Evolutionary conservation across 1,284 basidiomycete genomes (phyloP).

Genomic region (Cryptococcus jaspeensis): DNA sequence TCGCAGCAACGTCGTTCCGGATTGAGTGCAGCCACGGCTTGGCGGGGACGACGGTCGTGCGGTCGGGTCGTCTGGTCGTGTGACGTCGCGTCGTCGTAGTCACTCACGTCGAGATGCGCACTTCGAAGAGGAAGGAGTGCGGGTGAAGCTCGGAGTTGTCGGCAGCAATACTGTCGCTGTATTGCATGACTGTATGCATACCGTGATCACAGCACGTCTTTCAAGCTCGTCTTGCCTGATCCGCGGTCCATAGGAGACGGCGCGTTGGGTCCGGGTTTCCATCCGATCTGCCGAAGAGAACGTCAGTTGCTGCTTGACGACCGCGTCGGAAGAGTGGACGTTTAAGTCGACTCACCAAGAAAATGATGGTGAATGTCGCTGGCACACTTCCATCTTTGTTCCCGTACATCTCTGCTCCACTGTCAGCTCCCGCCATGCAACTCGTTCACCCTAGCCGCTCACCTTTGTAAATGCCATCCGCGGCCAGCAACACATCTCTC

Average conservation of each 20-base stretch:
- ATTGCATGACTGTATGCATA: background rate
- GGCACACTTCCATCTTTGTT: conserved; percentile 78
- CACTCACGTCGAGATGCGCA: too few relatives aligned
- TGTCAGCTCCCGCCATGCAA: background rate
- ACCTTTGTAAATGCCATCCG: conserved; percentile 92
- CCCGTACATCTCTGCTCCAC: conserved; percentile 71
- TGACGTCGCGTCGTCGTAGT: too few relatives aligned
- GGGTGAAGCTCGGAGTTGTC: too few relatives aligned
- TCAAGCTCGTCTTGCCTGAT: conserved; percentile 74
- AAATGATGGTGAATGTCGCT: conserved; percentile 95
- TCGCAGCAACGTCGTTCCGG: too few relatives aligned
- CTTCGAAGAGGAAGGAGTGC: too few relatives aligned
- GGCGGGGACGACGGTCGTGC: too few relatives aligned
- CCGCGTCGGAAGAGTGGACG: background rate
- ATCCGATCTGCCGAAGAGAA: conserved; percentile 73
- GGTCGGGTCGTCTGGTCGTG: too few relatives aligned
- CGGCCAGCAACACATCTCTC: conserved; percentile 85
- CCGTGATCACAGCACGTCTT: conserved; percentile 64
- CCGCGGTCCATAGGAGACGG: conserved; percentile 82
- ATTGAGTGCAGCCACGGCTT: too few relatives aligned
- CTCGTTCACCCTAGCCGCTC: conserved; percentile 1
- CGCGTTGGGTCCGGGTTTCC: conserved; percentile 86
- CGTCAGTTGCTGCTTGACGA: background rate
- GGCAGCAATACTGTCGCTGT: background rate
- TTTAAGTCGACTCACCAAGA: conserved; percentile 64